These are phyloP conservation scores for Kalmusia sp. DNA, from an alignment of 2,329 filamentous ascomycete species.

Conservation along the genomic window DNA sequence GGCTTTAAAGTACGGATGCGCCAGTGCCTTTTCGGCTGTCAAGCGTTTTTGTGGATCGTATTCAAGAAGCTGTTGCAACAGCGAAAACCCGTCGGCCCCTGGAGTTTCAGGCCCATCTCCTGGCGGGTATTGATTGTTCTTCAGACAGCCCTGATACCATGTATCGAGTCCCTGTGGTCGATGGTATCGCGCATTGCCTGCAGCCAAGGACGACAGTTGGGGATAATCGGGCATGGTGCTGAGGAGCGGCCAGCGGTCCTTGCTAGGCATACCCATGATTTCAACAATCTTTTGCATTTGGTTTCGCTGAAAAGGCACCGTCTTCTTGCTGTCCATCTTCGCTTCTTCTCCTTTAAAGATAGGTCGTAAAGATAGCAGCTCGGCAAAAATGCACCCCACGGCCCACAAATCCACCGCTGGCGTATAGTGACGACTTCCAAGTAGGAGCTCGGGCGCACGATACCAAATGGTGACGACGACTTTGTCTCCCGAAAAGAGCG, in stretches of 20 bases:
- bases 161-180: slow-evolving; percentile 71
- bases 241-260: slow-evolving; percentile 87
- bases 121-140: slow-evolving; percentile 54
- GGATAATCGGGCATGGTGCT: slow-evolving; percentile 85
- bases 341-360: slow-evolving; percentile 99
- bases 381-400: slow-evolving; percentile 96
- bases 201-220: slow-evolving; percentile 66
- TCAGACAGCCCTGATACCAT: slow-evolving; percentile 60
- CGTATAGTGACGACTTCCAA: slow-evolving; percentile 95
- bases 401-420: slow-evolving; percentile 98
- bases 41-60: slow-evolving; percentile 91
- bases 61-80: slow-evolving; percentile 83
- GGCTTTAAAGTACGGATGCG: slow-evolving; percentile 84
- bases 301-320: slow-evolving; percentile 94
- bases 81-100: slow-evolving; percentile 75
- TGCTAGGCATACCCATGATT: slow-evolving; percentile 88
- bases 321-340: slow-evolving; percentile 99
- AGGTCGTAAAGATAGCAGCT: slow-evolving; percentile 84
- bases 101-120: slow-evolving; percentile 46
- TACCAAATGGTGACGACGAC: slow-evolving; percentile 99
- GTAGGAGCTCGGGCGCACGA: slow-evolving; percentile 88
- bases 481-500: slow-evolving; percentile 92
- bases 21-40: slow-evolving; percentile 85
- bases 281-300: slow-evolving; percentile 99
- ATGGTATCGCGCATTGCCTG: slow-evolving; percentile 56